Conservation (phyloP, 164 flowering plant genomes). For the Macadamia tetraphylla region DNA sequence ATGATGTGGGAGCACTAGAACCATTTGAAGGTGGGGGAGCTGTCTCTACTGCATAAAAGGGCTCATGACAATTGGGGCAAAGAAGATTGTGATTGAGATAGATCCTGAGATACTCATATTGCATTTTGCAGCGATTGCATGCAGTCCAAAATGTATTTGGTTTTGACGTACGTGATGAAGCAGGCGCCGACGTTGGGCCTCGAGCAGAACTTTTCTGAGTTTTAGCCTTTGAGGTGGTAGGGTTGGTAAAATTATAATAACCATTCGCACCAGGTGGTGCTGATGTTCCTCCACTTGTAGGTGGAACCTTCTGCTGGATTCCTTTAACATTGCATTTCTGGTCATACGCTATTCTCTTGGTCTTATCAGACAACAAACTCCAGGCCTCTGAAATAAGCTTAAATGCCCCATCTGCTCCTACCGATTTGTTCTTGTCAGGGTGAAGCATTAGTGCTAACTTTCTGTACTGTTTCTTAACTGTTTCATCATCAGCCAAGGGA, state of each 20-base stretch:
- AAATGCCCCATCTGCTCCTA: constrained; percentile 95
- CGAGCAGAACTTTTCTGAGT: constrained; percentile 26
- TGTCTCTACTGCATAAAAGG: constrained; percentile 58
- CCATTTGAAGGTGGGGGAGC: constrained; percentile 35
- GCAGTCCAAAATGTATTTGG: constrained; percentile 65
- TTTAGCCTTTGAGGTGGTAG: constrained; percentile 21
- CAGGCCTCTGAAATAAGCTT: constrained; percentile 79
- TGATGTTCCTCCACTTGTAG: constrained; percentile 22
- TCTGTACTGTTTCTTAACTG: constrained; percentile 66
- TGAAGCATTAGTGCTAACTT: constrained; percentile 81
- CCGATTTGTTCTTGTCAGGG: constrained; percentile 84
- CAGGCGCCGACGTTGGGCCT: constrained; percentile 22
- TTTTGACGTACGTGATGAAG: constrained; percentile 24
- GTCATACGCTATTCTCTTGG: constrained; percentile 52
- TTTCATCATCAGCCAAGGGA: constrained; percentile 62
- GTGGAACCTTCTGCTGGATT: constrained; percentile 19
- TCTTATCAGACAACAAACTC: constrained; percentile 74
- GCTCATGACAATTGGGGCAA: constrained; percentile 54
- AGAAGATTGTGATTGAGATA: constrained; percentile 57
- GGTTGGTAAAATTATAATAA: constrained; percentile 33
- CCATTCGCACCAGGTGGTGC: constrained; percentile 32
- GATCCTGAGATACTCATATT: constrained; percentile 55
- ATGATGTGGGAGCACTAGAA: constrained; percentile 23
- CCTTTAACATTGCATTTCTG: constrained; percentile 37
- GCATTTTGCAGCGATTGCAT: constrained; percentile 63